Conservation (phyloP, 192 early-diverging fungal species). For the Coemansia sp. region DNA sequence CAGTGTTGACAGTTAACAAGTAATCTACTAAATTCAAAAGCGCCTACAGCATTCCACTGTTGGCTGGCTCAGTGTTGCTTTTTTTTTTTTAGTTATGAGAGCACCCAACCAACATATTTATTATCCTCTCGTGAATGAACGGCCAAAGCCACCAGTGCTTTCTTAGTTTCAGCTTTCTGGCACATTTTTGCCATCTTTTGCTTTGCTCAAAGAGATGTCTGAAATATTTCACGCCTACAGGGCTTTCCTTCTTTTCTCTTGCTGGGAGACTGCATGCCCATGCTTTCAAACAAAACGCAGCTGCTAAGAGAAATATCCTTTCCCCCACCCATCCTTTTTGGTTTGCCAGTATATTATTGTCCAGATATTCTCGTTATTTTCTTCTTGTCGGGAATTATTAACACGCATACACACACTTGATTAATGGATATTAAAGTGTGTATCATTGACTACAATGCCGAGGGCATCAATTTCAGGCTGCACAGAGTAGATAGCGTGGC, state of each 20-base stretch:
- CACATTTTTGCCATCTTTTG: background rate
- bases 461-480: background rate
- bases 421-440: background rate
- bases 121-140: no score
- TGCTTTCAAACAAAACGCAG: background rate
- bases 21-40: no score
- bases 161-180: background rate
- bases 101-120: no score
- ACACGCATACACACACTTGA: background rate
- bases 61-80: no score
- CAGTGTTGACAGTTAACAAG: no score
- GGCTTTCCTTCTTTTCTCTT: background rate
- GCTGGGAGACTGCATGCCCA: background rate
- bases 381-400: background rate
- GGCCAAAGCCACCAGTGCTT: background rate
- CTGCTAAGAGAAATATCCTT: background rate
- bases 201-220: background rate
- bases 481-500: background rate
- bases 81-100: no score
- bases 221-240: background rate
- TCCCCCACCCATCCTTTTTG: background rate
- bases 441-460: background rate
- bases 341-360: background rate
- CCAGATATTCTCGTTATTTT: background rate
- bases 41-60: background rate